A percentile compares a stretch with the other conserved stretches of the same genome.
Conservation (phyloP, 306 rosid genomes). For the Cercis canadensis region DNA sequence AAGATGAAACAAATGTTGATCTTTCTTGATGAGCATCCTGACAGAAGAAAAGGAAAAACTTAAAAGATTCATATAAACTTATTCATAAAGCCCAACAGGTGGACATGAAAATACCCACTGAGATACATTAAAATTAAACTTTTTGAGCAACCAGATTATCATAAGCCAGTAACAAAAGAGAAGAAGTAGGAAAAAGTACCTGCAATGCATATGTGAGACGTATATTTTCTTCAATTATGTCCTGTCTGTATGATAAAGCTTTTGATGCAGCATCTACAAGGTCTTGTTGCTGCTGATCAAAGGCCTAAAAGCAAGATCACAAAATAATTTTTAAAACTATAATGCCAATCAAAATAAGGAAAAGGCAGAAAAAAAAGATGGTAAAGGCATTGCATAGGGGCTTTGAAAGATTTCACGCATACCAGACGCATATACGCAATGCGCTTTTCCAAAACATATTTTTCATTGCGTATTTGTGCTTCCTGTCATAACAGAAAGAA, state of each 20-base stretch:
- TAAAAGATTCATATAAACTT: constrained; percentile 23
- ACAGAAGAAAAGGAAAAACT: constrained; percentile 38
- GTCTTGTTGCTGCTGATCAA: constrained; percentile 72
- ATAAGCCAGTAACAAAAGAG: constrained; percentile 26
- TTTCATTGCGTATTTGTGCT: constrained; percentile 83
- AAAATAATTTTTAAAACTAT: constrained; percentile 17
- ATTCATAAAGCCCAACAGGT: constrained; percentile 6
- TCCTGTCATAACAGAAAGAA: constrained; percentile 55
- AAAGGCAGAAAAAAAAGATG: background rate
- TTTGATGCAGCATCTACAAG: constrained; percentile 72
- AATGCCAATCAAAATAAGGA: constrained; percentile 35
- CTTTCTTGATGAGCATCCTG: constrained; percentile 98
- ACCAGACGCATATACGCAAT: constrained; percentile 98
- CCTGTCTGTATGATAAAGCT: constrained; percentile 79
- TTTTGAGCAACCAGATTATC: constrained; percentile 24
- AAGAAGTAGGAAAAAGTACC: constrained; percentile 40
- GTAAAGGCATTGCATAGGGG: constrained; percentile 25
- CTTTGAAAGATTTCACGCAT: constrained; percentile 28
- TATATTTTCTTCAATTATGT: constrained; percentile 94
- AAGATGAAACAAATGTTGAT: constrained; percentile 79
- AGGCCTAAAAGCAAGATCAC: constrained; percentile 50
- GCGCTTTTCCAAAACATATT: constrained; percentile 87
- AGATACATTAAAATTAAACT: constrained; percentile 34
- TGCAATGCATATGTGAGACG: constrained; percentile 77
- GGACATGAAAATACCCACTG: constrained; percentile 9